A percentile compares a stretch with the other conserved stretches of the same genome.
Conservation (phyloP, 2,329 filamentous ascomycete genomes). For the Hypoxylon sp. region DNA sequence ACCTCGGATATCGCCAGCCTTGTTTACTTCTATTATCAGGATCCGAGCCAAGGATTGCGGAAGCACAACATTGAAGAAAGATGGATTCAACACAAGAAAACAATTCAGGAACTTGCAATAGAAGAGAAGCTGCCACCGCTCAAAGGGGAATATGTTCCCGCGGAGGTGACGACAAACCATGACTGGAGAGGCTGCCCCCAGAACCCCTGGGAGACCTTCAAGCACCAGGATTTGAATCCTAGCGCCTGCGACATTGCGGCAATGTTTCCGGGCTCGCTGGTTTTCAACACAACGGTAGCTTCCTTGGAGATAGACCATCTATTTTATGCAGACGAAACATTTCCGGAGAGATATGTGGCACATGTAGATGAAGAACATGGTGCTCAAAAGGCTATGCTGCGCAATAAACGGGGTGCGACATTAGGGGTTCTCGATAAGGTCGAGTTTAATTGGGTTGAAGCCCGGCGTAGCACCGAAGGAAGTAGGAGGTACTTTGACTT, state of each 20-base stretch:
- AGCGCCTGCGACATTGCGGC: conserved; percentile 13
- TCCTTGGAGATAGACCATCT: conserved; percentile 20
- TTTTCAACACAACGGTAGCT: conserved; percentile 32
- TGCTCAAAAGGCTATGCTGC: neutral
- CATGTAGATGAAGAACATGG: neutral
- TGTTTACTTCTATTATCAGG: conserved; percentile 26
- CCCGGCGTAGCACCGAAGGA: conserved; percentile 1
- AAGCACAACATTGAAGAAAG: conserved; percentile 23
- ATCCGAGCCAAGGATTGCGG: conserved; percentile 11
- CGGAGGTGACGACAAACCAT: conserved; percentile 17
- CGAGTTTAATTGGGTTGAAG: conserved; percentile 11
- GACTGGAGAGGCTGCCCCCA: conserved; percentile 29
- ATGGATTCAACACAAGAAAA: conserved; percentile 17
- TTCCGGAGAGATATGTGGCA: no score
- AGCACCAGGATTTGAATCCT: neutral
- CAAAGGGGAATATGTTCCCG: conserved; percentile 2
- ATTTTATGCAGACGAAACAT: neutral
- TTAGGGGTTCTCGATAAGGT: neutral
- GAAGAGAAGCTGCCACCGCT: conserved; percentile 8
- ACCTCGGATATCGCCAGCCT: conserved; percentile 14
- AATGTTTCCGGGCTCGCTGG: conserved; percentile 15
- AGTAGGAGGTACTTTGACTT: conserved; percentile 13
- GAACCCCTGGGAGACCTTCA: conserved; percentile 21
- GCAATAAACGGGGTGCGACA: neutral
- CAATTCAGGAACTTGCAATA: conserved; percentile 19